A percentile compares a stretch with the other conserved stretches of the same genome.
Conservation (phyloP, 352 stramenopile genomes). For the Phytophthora fragariae region DNA sequence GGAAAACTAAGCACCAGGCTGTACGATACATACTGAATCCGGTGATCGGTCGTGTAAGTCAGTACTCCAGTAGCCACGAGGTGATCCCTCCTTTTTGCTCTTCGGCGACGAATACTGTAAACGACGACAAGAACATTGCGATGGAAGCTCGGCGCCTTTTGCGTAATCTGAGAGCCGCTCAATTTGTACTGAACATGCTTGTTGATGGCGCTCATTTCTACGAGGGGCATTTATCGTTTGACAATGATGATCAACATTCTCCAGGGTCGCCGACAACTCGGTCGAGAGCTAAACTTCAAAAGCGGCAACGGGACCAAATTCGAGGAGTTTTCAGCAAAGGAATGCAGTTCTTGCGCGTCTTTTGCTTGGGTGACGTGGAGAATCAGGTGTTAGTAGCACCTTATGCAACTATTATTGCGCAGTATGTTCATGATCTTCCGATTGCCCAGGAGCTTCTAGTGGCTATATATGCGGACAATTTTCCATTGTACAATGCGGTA, state of each 20-base stretch:
- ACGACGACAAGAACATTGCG: constrained; percentile 26
- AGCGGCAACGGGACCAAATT: constrained; percentile 63
- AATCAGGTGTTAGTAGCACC: constrained; percentile 61
- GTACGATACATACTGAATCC: constrained; percentile 46
- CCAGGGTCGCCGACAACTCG: constrained; percentile 35
- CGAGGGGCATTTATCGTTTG: constrained; percentile 49
- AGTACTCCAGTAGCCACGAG: constrained; percentile 55
- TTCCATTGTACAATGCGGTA: constrained; percentile 56
- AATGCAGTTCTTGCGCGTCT: constrained; percentile 66
- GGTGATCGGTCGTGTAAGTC: constrained; percentile 56
- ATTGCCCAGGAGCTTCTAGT: constrained; percentile 68
- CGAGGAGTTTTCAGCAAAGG: constrained; percentile 57
- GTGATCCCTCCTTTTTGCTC: constrained; percentile 21
- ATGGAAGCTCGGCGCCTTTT: constrained; percentile 64
- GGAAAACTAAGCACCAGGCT: constrained; percentile 45
- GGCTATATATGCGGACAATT: constrained; percentile 61
- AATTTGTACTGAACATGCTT: constrained; percentile 75
- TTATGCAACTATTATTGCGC: constrained; percentile 57
- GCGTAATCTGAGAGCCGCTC: constrained; percentile 60
- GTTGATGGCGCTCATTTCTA: constrained; percentile 77
- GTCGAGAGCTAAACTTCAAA: constrained; percentile 46
- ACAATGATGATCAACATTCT: constrained; percentile 29
- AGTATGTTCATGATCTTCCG: constrained; percentile 62
- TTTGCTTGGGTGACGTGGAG: constrained; percentile 55
- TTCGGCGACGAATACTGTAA: background rate